A percentile compares a stretch with the other conserved stretches of the same genome.
phyloP scores from a whole-genome alignment of 2,329 filamentous ascomycete species.

The Herpotrichia juniperi region DNA sequence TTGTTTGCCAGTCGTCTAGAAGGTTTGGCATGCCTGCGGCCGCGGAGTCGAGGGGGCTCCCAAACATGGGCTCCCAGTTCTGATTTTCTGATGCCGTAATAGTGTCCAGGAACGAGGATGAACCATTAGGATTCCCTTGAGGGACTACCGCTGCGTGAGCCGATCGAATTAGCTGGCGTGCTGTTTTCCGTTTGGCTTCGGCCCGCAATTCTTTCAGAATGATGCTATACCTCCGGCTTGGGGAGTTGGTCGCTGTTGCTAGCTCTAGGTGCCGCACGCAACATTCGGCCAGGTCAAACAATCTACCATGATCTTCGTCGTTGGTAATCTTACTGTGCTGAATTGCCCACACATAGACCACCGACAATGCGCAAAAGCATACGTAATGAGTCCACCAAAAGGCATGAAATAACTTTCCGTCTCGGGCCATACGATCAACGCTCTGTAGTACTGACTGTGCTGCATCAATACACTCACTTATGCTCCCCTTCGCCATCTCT shows the following conservation, averaged over 20 bases:
- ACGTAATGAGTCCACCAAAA: conserved; percentile 59
- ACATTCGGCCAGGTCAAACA: conserved; percentile 52
- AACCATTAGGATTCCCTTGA: not conserved
- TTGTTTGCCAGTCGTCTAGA: conserved; percentile 39
- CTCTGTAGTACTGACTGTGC: conserved; percentile 45
- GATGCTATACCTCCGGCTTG: conserved; percentile 55
- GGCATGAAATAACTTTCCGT: conserved; percentile 48
- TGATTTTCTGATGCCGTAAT: conserved; percentile 4
- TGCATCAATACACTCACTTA: conserved; percentile 52
- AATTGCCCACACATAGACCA: conserved; percentile 57
- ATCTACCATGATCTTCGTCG: conserved; percentile 14
- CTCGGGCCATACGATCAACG: conserved; percentile 48
- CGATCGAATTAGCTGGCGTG: too few species aligned
- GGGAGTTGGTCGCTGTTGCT: conserved; percentile 55
- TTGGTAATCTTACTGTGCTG: conserved; percentile 34
- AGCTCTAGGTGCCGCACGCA: conserved; percentile 54
- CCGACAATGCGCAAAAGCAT: conserved; percentile 55
- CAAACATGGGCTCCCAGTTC: conserved; percentile 26
- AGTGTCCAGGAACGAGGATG: not conserved
- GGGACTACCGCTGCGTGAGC: too few species aligned
- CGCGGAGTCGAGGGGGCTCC: conserved; percentile 24
- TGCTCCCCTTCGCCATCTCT: conserved; percentile 43
- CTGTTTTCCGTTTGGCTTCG: conserved; percentile 42
- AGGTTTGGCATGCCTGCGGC: conserved; percentile 22
- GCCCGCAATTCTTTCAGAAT: conserved; percentile 54